Evolutionary conservation across 305 asterid genomes (phyloP), one percentile per base, ranked within the genome.

Genomic region (Fraxinus dipetala): DNA sequence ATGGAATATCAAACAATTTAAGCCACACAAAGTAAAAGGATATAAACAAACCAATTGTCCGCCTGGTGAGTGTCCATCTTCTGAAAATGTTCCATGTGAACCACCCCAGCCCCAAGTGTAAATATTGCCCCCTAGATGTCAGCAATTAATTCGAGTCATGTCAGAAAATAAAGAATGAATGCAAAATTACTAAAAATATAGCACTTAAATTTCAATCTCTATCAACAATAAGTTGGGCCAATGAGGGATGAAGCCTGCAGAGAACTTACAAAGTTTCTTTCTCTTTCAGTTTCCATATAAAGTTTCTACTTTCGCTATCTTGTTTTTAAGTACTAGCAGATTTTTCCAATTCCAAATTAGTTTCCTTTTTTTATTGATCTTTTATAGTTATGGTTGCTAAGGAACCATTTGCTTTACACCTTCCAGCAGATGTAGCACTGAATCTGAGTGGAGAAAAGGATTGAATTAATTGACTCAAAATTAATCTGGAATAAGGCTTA

Each of bases 101-200:
- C 99, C 99, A 87, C 99, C 98, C 99, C 99, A 92, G 72, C 99
- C 99, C 98, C 99, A 96, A 16, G 97, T 90, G 89, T 96, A 94
- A 26, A 93, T 85, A 16, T 84, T 83, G 83, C 93, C 97, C 13
- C 92, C 98, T 94, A 89, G 6, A 85, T 48, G 78, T 45, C 79
- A 83, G 65, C 65, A 82, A 81, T 45, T 63, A 79, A 78, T 77
- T 80, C 40, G 61, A 80, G 82, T 67, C 72, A 73, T 24, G 48
- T 80, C 72, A 80, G 36, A 74, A 59, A 61, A 67, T 76, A 34
- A 63, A 69, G 40, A 79, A 18, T 28, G 6, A 10, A 54, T 5
- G 5, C 31, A 18, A 14, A 67, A 11, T 31, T 11, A 51, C 24
- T 72, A 43, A 14, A 45, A 14, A 78, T 67, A 26, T 70, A 65